Conservation (phyloP, 371 early-diverging fungal genomes). For the Mortierella sp. region DNA sequence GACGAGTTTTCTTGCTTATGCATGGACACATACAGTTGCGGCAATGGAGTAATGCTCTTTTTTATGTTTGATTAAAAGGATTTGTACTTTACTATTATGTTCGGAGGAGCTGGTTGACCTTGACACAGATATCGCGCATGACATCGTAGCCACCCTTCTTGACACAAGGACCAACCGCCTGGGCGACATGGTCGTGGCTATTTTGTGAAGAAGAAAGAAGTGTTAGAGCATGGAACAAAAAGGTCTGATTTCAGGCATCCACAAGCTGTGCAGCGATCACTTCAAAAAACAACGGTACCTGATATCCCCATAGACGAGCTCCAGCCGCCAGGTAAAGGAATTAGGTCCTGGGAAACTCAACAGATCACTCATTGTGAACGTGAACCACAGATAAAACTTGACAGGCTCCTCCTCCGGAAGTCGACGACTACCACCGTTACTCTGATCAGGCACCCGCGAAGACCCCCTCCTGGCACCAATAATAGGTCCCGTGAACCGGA, state of each 20-base stretch:
- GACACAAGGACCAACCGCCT: constrained; percentile 27
- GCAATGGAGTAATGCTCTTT: background rate
- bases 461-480: constrained; percentile 18
- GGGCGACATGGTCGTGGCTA: constrained; percentile 32
- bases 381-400: constrained; percentile 58
- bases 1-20: background rate
- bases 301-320: constrained; percentile 48
- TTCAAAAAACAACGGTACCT: constrained; percentile 16
- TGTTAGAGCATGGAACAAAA: background rate
- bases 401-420: constrained; percentile 28
- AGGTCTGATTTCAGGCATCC: background rate
- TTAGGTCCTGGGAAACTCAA: constrained; percentile 42
- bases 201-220: background rate
- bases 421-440: background rate
- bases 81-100: constrained; percentile 8
- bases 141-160: constrained; percentile 51
- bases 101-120: constrained; percentile 38
- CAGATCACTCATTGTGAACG: constrained; percentile 50
- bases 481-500: constrained; percentile 44
- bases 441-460: background rate
- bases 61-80: background rate
- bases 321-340: constrained; percentile 54
- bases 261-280: background rate
- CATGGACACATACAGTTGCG: too few species aligned
- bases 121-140: constrained; percentile 36